Evolutionary conservation across 1,284 basidiomycete species (phyloP).

Genomic region (Pyrrhoderma noxium): DNA sequence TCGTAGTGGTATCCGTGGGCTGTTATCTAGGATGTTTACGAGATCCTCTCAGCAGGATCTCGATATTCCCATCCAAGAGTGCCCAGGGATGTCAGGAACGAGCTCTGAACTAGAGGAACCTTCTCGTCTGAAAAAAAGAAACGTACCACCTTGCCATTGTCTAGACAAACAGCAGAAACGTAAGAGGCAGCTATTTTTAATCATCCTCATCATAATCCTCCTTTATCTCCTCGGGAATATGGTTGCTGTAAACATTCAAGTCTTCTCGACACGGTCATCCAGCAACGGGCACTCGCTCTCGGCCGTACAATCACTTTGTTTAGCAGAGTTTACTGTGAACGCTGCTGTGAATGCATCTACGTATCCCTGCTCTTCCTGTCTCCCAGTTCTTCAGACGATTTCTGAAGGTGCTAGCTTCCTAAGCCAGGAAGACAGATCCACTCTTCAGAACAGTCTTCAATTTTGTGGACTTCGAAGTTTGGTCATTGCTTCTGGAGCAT

Average conservation of each 20-base stretch:
- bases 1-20: constrained; percentile 3
- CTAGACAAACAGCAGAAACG: constrained; percentile 26
- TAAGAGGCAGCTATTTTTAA: constrained; percentile 27
- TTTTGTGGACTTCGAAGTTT: constrained; percentile 46
- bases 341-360: constrained; percentile 36
- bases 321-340: constrained; percentile 41
- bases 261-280: constrained; percentile 21
- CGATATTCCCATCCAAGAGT: constrained; percentile 25
- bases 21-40: neutral
- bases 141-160: constrained; percentile 26
- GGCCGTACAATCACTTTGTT: constrained; percentile 35
- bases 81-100: constrained; percentile 18
- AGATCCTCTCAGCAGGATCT: constrained; percentile 19
- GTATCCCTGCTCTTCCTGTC: constrained; percentile 45
- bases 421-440: constrained; percentile 24
- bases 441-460: constrained; percentile 34
- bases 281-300: constrained; percentile 28
- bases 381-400: constrained; percentile 34
- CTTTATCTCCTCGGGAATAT: constrained; percentile 38
- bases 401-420: constrained; percentile 30
- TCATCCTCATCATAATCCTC: constrained; percentile 33
- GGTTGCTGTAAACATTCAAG: constrained; percentile 34
- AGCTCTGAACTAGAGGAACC: constrained; percentile 13
- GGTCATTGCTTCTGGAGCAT: constrained; percentile 35
- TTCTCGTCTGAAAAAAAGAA: constrained; percentile 36